phyloP scores from a whole-genome alignment of 1,139 yeast species.

The Taphrina deformans region DNA sequence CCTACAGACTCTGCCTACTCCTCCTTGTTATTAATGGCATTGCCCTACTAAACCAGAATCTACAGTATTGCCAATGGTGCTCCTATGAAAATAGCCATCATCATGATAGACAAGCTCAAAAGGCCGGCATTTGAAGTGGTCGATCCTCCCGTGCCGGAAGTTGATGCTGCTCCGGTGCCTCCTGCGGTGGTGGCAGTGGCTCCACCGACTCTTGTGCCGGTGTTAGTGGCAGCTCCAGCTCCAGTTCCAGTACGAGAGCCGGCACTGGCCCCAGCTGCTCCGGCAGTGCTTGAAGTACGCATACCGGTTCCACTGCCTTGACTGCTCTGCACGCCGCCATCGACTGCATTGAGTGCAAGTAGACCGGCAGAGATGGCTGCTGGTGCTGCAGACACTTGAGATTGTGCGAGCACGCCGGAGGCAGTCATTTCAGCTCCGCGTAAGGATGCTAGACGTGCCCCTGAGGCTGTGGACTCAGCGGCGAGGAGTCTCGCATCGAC shows the following conservation, averaged over 20 bases:
- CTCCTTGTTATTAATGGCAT: too few species aligned
- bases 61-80: background rate
- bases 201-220: background rate
- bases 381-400: conserved; percentile 4
- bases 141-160: conserved; percentile 3
- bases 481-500: conserved; percentile 8
- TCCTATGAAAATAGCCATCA: background rate
- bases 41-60: too few species aligned
- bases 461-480: conserved; percentile 8
- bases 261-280: background rate
- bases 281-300: conserved; percentile 4
- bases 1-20: too few species aligned
- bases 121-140: background rate
- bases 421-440: conserved; percentile 7
- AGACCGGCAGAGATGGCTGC: conserved; percentile 8
- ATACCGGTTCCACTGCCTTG: background rate
- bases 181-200: background rate
- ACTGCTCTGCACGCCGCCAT: background rate
- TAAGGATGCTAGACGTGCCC: conserved; percentile 2
- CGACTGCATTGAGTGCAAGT: background rate
- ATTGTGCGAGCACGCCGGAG: conserved; percentile 11
- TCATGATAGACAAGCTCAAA: background rate
- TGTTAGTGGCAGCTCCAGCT: background rate
- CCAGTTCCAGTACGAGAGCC: background rate
- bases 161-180: background rate